These are phyloP conservation scores for Pythium catenulatum DNA, from an alignment of 352 stramenopile species.

Conservation along the genomic window DNA sequence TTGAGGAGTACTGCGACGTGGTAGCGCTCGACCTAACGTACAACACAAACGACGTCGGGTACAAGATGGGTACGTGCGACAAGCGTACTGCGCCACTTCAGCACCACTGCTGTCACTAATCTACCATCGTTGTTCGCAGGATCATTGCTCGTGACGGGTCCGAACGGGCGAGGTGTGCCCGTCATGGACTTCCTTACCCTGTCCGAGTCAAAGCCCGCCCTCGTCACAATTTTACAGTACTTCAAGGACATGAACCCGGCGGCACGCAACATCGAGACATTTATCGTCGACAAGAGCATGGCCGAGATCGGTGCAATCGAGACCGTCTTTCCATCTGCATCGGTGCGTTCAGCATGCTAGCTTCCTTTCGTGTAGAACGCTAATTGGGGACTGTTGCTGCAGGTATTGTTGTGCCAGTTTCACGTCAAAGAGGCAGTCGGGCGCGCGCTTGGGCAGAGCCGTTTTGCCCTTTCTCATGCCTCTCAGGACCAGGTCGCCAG, in stretches of 20 bases:
- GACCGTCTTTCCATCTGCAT: not conserved
- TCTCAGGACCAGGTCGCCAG: not conserved
- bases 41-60: slow-evolving; percentile 9
- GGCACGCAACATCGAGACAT: not conserved
- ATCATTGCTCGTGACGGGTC: not conserved
- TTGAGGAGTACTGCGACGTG: not conserved
- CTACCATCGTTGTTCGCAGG: not conserved
- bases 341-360: not conserved
- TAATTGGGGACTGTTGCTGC: not conserved
- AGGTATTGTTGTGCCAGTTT: slow-evolving; percentile 23
- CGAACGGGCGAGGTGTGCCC: not conserved
- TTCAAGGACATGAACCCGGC: not conserved
- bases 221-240: not conserved
- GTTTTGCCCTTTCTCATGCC: not conserved
- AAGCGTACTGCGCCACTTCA: not conserved
- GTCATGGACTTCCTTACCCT: not conserved
- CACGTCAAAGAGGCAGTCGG: not conserved
- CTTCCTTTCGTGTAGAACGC: not conserved
- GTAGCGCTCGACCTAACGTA: not conserved
- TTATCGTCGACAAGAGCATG: slow-evolving; percentile 19
- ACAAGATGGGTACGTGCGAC: not conserved
- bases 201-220: not conserved
- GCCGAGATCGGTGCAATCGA: not conserved
- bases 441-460: not conserved
- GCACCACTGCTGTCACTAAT: not conserved